Conservation (phyloP, 768 basidiomycete genomes). For the Tylopilus sp. region DNA sequence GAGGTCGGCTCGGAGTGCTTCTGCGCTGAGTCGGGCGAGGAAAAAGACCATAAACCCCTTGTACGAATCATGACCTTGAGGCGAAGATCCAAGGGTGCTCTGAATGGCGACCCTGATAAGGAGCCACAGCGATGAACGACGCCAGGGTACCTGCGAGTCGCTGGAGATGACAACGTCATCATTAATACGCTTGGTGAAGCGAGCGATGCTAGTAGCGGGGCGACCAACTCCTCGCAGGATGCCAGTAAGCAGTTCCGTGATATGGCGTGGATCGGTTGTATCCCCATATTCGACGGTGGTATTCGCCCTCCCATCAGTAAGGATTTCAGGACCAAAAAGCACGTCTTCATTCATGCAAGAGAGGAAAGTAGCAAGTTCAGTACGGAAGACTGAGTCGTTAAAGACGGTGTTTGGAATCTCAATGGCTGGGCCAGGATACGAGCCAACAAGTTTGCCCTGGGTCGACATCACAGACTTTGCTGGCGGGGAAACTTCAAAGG, state of each 20-base stretch:
- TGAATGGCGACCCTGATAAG: conserved; percentile 34
- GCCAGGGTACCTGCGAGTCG: conserved; percentile 28
- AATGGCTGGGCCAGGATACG: too few species aligned
- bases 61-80: conserved; percentile 31
- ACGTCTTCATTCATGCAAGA: too few species aligned
- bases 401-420: too few species aligned
- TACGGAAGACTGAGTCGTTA: too few species aligned
- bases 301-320: too few species aligned
- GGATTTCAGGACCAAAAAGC: too few species aligned
- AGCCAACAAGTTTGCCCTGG: too few species aligned
- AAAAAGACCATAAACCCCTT: conserved; percentile 48
- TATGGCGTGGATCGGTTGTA: conserved; percentile 39
- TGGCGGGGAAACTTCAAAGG: too few species aligned
- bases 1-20: conserved; percentile 12
- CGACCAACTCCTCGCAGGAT: conserved; percentile 34
- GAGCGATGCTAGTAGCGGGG: not conserved
- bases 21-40: conserved; percentile 25
- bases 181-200: conserved; percentile 25
- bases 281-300: conserved; percentile 1
- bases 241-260: conserved; percentile 43
- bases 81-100: conserved; percentile 20
- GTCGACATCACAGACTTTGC: too few species aligned
- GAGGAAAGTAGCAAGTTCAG: too few species aligned
- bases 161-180: conserved; percentile 27
- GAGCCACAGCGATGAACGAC: conserved; percentile 37